Evolutionary conservation across 768 basidiomycete genomes (phyloP).

Genomic region (Termitomyces sp.): DNA sequence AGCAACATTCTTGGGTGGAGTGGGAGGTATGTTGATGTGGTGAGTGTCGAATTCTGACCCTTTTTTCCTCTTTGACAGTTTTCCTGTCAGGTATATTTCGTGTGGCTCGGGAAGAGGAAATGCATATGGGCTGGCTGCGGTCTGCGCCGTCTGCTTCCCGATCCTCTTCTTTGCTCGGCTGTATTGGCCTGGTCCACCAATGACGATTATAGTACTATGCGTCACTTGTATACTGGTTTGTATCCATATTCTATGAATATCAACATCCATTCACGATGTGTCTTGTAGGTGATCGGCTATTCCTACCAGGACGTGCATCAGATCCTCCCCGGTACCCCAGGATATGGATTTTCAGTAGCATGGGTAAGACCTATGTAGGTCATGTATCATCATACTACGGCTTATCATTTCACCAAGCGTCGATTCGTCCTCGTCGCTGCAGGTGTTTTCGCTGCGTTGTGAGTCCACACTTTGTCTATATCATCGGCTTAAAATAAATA

Average conservation of each 20-base stretch:
- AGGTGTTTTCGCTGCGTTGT: slow-evolving; percentile 81
- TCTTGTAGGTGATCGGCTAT: slow-evolving; percentile 60
- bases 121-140: slow-evolving; percentile 67
- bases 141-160: slow-evolving; percentile 67
- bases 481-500: not conserved
- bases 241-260: not conserved
- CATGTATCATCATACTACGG: not conserved
- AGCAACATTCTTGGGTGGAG: slow-evolving; percentile 63
- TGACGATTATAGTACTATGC: slow-evolving; percentile 69
- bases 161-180: slow-evolving; percentile 67
- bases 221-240: slow-evolving; percentile 58
- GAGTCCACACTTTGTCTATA: slow-evolving; percentile 16
- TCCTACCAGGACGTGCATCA: slow-evolving; percentile 65
- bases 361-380: slow-evolving; percentile 46
- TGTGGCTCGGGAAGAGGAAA: slow-evolving; percentile 57
- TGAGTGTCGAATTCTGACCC: slow-evolving; percentile 24
- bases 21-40: slow-evolving; percentile 68
- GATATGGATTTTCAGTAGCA: slow-evolving; percentile 62
- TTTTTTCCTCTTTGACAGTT: not conserved
- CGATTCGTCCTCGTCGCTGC: slow-evolving; percentile 67
- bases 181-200: slow-evolving; percentile 70
- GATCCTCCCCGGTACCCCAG: slow-evolving; percentile 43
- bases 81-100: slow-evolving; percentile 59
- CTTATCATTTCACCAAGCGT: slow-evolving; percentile 29
- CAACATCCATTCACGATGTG: not conserved